Evolutionary conservation across 2,329 filamentous ascomycete species (phyloP).

Genomic region (Diaporthe amygdali): DNA sequence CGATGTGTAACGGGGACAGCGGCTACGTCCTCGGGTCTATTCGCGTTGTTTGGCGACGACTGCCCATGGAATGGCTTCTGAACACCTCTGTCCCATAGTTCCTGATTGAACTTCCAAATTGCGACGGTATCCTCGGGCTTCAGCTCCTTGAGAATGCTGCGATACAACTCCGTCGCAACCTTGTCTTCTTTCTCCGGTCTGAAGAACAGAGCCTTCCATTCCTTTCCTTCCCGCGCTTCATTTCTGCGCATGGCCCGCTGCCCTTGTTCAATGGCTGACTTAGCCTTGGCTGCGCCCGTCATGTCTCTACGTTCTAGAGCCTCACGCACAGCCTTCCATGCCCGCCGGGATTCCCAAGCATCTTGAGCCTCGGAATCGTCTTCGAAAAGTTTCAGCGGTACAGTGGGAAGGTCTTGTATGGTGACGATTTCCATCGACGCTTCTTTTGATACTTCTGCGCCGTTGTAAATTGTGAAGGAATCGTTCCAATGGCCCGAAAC

Average conservation of each 20-base stretch:
- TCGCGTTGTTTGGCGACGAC: slow-evolving; percentile 11
- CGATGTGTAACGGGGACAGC: background rate
- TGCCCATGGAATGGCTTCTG: slow-evolving; percentile 13
- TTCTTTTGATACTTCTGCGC: slow-evolving; percentile 1
- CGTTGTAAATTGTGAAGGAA: slow-evolving; percentile 29
- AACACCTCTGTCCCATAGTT: slow-evolving; percentile 2
- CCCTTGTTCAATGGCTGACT: slow-evolving; percentile 19
- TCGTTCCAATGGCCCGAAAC: slow-evolving; percentile 34
- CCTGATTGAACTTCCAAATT: slow-evolving; percentile 19
- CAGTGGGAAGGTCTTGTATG: slow-evolving; percentile 16
- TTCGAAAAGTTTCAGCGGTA: slow-evolving; percentile 13
- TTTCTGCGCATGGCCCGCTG: slow-evolving; percentile 17
- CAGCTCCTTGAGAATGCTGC: slow-evolving; percentile 11
- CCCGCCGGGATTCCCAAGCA: slow-evolving; percentile 20
- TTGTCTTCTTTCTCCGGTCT: background rate
- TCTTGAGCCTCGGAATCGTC: slow-evolving; percentile 14
- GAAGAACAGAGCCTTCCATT: slow-evolving; percentile 20
- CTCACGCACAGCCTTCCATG: slow-evolving; percentile 18
- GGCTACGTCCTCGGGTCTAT: background rate
- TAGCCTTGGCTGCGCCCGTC: slow-evolving; percentile 14
- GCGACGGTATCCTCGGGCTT: slow-evolving; percentile 15
- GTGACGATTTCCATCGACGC: background rate
- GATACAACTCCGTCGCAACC: slow-evolving; percentile 13
- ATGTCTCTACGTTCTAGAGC: slow-evolving; percentile 15
- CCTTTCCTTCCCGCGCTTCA: slow-evolving; percentile 4